phyloP scores from a whole-genome alignment of 768 basidiomycete species.

The Tricholoma sp. region DNA sequence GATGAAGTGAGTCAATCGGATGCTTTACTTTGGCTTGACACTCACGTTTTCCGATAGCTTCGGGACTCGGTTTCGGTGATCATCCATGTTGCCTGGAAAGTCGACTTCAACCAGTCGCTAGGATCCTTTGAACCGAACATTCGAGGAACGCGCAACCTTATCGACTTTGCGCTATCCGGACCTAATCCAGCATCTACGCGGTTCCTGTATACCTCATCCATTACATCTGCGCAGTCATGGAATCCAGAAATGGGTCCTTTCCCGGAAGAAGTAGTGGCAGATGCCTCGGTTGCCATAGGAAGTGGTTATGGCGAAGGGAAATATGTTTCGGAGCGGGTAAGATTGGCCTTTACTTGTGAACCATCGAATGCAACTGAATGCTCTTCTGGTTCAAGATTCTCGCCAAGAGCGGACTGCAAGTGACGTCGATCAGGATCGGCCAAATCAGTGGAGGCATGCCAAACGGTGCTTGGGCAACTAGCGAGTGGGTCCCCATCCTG shows the following conservation, averaged over 20 bases:
- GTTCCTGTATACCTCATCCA: conserved; percentile 37
- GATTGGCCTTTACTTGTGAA: conserved; percentile 2
- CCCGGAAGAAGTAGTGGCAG: conserved; percentile 28
- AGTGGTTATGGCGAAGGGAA: conserved; percentile 45
- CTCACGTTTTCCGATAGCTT: conserved; percentile 19
- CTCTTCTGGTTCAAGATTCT: conserved; percentile 23
- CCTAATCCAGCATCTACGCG: conserved; percentile 21
- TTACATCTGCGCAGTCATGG: conserved; percentile 29
- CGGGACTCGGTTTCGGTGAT: conserved; percentile 26
- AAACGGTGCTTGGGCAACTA: conserved; percentile 38
- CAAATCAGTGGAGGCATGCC: conserved; percentile 37
- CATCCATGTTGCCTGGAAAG: conserved; percentile 41
- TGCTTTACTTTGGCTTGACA: conserved; percentile 1
- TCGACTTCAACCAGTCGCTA: conserved; percentile 42
- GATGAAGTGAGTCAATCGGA: conserved; percentile 14
- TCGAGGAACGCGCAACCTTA: conserved; percentile 38
- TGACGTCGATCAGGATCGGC: conserved; percentile 37
- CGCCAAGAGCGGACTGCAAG: conserved; percentile 29
- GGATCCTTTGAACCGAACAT: conserved; percentile 48
- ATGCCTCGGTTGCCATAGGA: conserved; percentile 30
- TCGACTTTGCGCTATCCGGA: conserved; percentile 32
- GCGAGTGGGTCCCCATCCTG: conserved; percentile 44
- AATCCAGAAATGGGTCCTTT: conserved; percentile 21
- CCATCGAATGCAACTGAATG: neutral
- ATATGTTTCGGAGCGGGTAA: conserved; percentile 34